Percentiles rank a stretch among this genome's conserved stretches.
These are phyloP conservation scores for Coniosporium tulheliwenetii DNA, from an alignment of 2,329 filamentous ascomycete species.

Conservation along the genomic window DNA sequence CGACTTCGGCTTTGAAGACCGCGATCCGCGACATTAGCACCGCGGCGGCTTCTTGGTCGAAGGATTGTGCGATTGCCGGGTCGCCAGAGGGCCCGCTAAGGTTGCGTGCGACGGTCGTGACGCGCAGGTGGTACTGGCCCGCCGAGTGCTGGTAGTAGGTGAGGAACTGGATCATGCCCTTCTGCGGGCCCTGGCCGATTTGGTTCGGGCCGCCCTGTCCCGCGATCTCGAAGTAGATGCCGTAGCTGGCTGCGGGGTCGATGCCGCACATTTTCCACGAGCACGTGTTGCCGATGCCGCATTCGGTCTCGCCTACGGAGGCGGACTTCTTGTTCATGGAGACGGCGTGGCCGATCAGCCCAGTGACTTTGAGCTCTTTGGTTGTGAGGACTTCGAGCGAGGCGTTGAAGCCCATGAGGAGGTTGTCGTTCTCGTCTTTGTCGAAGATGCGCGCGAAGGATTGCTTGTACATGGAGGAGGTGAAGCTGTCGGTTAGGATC, in stretches of 20 bases:
- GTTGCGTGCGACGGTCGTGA: conserved; percentile 84
- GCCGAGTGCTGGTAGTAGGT: conserved; percentile 98
- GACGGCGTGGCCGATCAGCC: conserved; percentile 88
- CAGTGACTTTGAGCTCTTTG: conserved; percentile 96
- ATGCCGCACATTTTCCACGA: conserved; percentile 99
- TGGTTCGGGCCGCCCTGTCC: conserved; percentile 76
- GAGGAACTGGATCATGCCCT: conserved; percentile 94
- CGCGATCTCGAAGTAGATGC: conserved; percentile 94
- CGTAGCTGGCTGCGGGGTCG: conserved; percentile 84
- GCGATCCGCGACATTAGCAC: conserved; percentile 99
- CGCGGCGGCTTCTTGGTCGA: conserved; percentile 94
- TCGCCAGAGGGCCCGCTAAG: conserved; percentile 89
- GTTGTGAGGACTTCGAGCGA: conserved; percentile 91
- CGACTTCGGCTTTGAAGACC: conserved; percentile 96
- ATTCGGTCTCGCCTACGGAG: conserved; percentile 94
- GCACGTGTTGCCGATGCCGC: conserved; percentile 95
- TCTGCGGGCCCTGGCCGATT: conserved; percentile 74
- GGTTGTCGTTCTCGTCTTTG: conserved; percentile 86
- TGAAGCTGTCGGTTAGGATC: conserved; percentile 96
- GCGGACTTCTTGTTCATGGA: conserved; percentile 97
- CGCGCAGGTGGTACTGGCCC: conserved; percentile 87
- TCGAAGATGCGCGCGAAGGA: conserved; percentile 96
- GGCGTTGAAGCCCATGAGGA: conserved; percentile 96
- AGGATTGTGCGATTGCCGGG: conserved; percentile 87
- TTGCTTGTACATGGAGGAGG: conserved; percentile 98